Evolutionary conservation across 2,329 filamentous ascomycete genomes (phyloP).

Genomic region (Calycina herbarum): DNA sequence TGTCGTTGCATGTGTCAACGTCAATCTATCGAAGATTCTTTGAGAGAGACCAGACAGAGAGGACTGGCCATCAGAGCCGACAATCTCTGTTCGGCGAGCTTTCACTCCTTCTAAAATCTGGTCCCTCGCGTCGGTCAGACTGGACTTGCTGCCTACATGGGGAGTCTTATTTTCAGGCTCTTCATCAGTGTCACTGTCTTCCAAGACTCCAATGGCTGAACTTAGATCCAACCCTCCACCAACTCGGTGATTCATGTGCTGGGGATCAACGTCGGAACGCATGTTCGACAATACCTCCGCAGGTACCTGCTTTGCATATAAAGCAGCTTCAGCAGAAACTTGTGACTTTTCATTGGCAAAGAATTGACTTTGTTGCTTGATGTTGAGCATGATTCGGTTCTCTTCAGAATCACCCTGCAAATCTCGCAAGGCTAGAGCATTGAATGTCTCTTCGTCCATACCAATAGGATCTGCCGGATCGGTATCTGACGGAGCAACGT

Average conservation of each 20-base stretch:
- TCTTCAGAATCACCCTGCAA: slow-evolving; percentile 73
- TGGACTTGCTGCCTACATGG: slow-evolving; percentile 69
- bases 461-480: slow-evolving; percentile 65
- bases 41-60: slow-evolving; percentile 46
- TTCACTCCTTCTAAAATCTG: slow-evolving; percentile 66
- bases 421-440: slow-evolving; percentile 76
- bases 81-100: slow-evolving; percentile 60
- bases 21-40: slow-evolving; percentile 60
- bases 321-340: slow-evolving; percentile 40
- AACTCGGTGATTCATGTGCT: slow-evolving; percentile 47
- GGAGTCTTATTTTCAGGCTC: slow-evolving; percentile 52
- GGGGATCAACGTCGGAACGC: slow-evolving; percentile 56
- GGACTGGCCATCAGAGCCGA: slow-evolving; percentile 41
- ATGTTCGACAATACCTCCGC: slow-evolving; percentile 65
- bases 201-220: slow-evolving; percentile 64
- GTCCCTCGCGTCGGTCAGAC: slow-evolving; percentile 62
- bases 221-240: slow-evolving; percentile 60
- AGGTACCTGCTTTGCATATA: slow-evolving; percentile 70
- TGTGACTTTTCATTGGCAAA: slow-evolving; percentile 60
- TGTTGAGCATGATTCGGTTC: slow-evolving; percentile 77
- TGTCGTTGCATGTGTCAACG: slow-evolving; percentile 84
- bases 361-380: slow-evolving; percentile 83
- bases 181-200: slow-evolving; percentile 69
- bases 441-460: slow-evolving; percentile 71
- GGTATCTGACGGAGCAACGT: slow-evolving; percentile 77